phyloP scores from a whole-genome alignment of 495 filamentous ascomycete genomes.

The Penicillium turbatum region DNA sequence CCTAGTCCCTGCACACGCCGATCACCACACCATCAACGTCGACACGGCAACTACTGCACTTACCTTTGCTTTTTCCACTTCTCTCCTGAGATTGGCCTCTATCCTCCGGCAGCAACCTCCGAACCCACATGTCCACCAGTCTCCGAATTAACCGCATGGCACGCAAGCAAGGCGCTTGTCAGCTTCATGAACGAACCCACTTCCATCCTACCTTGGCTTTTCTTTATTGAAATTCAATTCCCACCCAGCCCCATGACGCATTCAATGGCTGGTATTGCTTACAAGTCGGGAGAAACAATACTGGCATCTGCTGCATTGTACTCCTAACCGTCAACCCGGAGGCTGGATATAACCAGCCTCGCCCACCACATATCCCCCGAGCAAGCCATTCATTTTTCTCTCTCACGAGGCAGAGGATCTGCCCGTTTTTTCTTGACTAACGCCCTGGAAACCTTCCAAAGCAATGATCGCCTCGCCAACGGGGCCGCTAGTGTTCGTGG shows the following conservation, averaged over 20 bases:
- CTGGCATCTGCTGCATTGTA: background rate
- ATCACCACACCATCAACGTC: background rate
- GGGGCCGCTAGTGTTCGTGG: background rate
- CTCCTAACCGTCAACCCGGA: background rate
- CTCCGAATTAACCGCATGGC: constrained; percentile 1
- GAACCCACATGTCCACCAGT: background rate
- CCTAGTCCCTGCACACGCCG: background rate
- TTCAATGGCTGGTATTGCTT: background rate
- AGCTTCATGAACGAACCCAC: background rate
- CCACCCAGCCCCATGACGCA: background rate
- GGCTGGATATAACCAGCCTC: constrained; percentile 3
- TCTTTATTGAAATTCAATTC: background rate
- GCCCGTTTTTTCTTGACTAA: background rate
- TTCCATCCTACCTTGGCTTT: background rate
- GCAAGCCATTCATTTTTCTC: background rate
- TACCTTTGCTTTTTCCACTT: background rate
- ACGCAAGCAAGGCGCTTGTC: constrained; percentile 12
- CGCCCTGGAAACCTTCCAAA: too few relatives aligned
- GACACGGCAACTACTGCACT: constrained; percentile 1
- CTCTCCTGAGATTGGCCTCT: background rate
- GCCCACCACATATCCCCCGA: background rate
- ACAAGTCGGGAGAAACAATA: background rate
- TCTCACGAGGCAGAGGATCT: background rate
- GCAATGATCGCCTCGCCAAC: background rate
- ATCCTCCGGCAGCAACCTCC: background rate